Percentiles rank a stretch among this genome's conserved stretches.
These are phyloP conservation scores for Apostasia ramifera DNA, from an alignment of 106 monocot genomes.

Conservation along the genomic window DNA sequence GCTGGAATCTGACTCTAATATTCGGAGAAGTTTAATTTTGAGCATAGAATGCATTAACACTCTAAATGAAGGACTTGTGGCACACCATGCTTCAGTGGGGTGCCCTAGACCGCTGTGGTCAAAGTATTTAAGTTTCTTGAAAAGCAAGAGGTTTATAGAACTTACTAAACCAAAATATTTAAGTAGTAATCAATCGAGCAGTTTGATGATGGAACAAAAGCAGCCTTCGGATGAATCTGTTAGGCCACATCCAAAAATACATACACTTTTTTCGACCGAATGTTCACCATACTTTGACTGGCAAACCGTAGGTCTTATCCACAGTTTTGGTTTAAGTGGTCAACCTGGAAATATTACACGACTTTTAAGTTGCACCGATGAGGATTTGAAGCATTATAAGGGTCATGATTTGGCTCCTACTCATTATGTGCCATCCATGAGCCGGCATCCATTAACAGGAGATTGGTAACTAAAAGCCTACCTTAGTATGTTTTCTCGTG, in stretches of 20 bases:
- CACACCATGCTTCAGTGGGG: slow-evolving; percentile 68
- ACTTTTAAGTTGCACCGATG: slow-evolving; percentile 86
- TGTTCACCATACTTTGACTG: slow-evolving; percentile 88
- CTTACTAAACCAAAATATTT: slow-evolving; percentile 79
- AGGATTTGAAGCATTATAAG: slow-evolving; percentile 64
- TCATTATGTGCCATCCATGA: slow-evolving; percentile 98
- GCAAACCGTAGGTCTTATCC: slow-evolving; percentile 86
- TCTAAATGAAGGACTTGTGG: slow-evolving; percentile 84
- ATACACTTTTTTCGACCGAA: slow-evolving; percentile 94
- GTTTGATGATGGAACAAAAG: slow-evolving; percentile 7
- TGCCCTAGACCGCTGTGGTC: slow-evolving; percentile 80
- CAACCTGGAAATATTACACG: slow-evolving; percentile 97
- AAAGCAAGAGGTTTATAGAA: slow-evolving; percentile 67
- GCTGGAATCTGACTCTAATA: slow-evolving; percentile 62
- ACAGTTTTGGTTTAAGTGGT: slow-evolving; percentile 69
- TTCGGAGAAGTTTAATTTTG: slow-evolving; percentile 61
- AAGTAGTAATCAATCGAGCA: slow-evolving; percentile 13
- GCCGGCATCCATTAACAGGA: slow-evolving; percentile 83
- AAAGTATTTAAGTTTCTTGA: slow-evolving; percentile 87
- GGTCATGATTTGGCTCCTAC: slow-evolving; percentile 96
- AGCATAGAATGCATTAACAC: slow-evolving; percentile 96
- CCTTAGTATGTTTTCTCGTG: background rate
- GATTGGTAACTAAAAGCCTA: slow-evolving; percentile 53
- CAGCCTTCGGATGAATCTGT: slow-evolving; percentile 6
- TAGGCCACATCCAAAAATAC: slow-evolving; percentile 65